Percentiles rank a stretch among this genome's conserved stretches.
Evolutionary conservation across 208 protist genomes (phyloP).

Genomic region (Leptomonas pyrrhocoris): DNA sequence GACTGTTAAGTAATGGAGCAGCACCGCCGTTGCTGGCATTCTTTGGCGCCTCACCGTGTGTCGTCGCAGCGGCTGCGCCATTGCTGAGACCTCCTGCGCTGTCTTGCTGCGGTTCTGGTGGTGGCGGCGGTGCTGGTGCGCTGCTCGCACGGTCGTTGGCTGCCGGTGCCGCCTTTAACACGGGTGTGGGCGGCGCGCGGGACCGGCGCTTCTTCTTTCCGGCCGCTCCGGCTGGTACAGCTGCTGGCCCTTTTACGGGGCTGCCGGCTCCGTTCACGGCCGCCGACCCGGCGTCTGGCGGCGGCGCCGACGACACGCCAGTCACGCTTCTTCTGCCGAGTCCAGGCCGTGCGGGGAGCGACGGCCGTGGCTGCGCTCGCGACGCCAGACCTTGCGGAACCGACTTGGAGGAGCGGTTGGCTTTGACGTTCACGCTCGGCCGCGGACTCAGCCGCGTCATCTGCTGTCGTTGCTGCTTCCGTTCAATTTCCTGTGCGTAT

Average conservation of each 20-base stretch:
- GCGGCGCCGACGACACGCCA: background rate
- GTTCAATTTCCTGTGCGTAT: constrained; percentile 2
- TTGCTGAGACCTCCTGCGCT: too few relatives aligned
- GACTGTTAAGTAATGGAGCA: background rate
- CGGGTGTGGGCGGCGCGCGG: background rate
- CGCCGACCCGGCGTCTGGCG: too few relatives aligned
- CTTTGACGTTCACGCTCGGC: constrained; percentile 1
- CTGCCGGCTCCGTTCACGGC: too few relatives aligned
- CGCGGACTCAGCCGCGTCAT: constrained; percentile 12
- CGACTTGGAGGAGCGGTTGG: background rate
- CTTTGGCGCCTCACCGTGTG: background rate
- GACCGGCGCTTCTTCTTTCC: background rate
- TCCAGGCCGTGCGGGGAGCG: background rate
- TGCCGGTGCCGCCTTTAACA: background rate
- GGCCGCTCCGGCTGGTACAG: background rate
- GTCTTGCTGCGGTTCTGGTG: too few relatives aligned
- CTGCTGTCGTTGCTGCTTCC: background rate
- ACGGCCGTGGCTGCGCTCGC: background rate
- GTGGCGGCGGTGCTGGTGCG: background rate
- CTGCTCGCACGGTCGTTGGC: too few relatives aligned
- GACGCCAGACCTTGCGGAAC: background rate
- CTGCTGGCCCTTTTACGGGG: too few relatives aligned
- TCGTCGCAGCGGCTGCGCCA: too few relatives aligned
- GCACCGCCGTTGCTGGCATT: background rate
- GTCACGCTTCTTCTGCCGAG: background rate